Percentiles rank a stretch among this genome's conserved stretches.
These are phyloP conservation scores for Sporothrix mexicana DNA, from an alignment of 2,329 filamentous ascomycete species.

Conservation along the genomic window DNA sequence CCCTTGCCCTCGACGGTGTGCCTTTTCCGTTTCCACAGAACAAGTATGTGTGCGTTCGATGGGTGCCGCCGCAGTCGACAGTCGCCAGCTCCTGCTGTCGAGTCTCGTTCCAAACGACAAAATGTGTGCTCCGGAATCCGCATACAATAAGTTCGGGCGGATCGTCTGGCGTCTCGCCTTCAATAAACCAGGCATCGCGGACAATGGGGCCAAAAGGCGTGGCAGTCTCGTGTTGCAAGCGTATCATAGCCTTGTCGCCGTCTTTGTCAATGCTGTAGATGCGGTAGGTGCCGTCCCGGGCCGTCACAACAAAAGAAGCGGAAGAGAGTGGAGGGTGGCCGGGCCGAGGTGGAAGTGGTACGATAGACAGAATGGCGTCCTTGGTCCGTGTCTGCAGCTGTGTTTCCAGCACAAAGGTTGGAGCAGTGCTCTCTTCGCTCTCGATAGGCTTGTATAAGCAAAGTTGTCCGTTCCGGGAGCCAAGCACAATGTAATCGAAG, in stretches of 20 bases:
- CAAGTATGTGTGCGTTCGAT: slow-evolving; percentile 72
- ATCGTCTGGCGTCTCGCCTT: slow-evolving; percentile 42
- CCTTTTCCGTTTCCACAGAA: slow-evolving; percentile 22
- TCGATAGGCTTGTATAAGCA: slow-evolving; percentile 44
- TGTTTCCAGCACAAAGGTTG: slow-evolving; percentile 39
- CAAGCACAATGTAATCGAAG: slow-evolving; percentile 54
- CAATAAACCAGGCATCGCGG: slow-evolving; percentile 69
- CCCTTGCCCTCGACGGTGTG: slow-evolving; percentile 41
- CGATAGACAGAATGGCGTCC: slow-evolving; percentile 70
- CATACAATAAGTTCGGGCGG: slow-evolving; percentile 68
- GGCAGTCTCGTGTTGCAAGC: slow-evolving; percentile 68
- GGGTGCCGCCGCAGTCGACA: slow-evolving; percentile 83
- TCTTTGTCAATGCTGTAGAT: slow-evolving; percentile 56
- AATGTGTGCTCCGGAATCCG: slow-evolving; percentile 80
- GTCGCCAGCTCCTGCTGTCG: slow-evolving; percentile 70
- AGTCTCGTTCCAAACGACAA: slow-evolving; percentile 81
- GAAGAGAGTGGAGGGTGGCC: slow-evolving; percentile 46
- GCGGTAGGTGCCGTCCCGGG: slow-evolving; percentile 76
- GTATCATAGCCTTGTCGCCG: slow-evolving; percentile 40
- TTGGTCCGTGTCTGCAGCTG: slow-evolving; percentile 34
- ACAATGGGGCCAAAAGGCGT: slow-evolving; percentile 78
- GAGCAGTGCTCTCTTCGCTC: slow-evolving; percentile 40
- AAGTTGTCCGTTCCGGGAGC: slow-evolving; percentile 60
- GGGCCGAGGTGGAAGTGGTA: slow-evolving; percentile 49
- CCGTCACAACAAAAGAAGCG: slow-evolving; percentile 70